Percentiles rank a stretch among this genome's conserved stretches.
These are phyloP conservation scores for Rugosomyces carneus DNA, from an alignment of 1,284 basidiomycete genomes.

Conservation along the genomic window DNA sequence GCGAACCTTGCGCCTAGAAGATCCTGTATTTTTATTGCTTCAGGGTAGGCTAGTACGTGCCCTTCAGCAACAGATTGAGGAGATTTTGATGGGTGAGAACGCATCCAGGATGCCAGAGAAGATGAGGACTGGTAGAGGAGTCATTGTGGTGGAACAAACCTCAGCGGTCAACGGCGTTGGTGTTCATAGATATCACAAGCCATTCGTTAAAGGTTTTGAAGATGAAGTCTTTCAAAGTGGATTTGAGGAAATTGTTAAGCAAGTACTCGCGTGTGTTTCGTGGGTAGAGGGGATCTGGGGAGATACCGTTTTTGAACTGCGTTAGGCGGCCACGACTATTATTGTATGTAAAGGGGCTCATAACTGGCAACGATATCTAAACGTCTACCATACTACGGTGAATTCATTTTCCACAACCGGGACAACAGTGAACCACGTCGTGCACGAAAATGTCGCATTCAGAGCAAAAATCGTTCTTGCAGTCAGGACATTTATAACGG, in stretches of 20 bases:
- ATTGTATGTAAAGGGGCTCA: neutral
- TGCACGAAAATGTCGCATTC: constrained; percentile 64
- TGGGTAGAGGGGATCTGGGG: constrained; percentile 35
- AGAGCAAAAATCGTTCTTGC: constrained; percentile 43
- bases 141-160: constrained; percentile 15
- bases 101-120: constrained; percentile 27
- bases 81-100: constrained; percentile 8
- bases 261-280: constrained; percentile 22
- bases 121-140: constrained; percentile 40
- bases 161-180: constrained; percentile 6
- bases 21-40: constrained; percentile 61
- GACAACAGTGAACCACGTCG: constrained; percentile 57
- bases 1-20: constrained; percentile 50
- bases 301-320: constrained; percentile 15
- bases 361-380: neutral
- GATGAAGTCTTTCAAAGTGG: constrained; percentile 29
- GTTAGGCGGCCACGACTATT: neutral
- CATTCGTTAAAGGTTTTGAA: constrained; percentile 32
- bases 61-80: constrained; percentile 29
- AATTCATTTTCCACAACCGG: constrained; percentile 38
- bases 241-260: constrained; percentile 24
- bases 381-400: neutral
- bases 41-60: constrained; percentile 47
- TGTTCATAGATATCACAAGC: neutral
- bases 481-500: constrained; percentile 29